phyloP scores from a whole-genome alignment of 306 rosid genomes.

The Rubus parviflorus region DNA sequence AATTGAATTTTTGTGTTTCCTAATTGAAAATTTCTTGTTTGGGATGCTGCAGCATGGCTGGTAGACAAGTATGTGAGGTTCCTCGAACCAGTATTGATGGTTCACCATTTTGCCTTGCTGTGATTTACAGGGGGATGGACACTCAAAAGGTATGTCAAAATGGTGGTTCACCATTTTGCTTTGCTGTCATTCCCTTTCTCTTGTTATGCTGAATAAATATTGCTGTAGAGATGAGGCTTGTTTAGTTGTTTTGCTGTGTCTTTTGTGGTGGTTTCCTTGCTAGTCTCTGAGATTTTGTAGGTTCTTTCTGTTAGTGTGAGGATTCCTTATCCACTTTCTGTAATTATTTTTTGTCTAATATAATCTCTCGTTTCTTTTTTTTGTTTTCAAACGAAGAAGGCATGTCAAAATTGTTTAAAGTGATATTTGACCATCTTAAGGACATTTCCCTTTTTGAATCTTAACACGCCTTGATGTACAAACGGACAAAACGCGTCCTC shows the following conservation, averaged over 20 bases:
- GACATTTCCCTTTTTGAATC: background rate
- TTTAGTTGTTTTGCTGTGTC: background rate
- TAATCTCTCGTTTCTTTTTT: background rate
- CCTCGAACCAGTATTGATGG: slow-evolving; percentile 76
- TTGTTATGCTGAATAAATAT: background rate
- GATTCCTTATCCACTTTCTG: background rate
- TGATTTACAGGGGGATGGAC: slow-evolving; percentile 78
- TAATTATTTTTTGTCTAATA: background rate
- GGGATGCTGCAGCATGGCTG: slow-evolving; percentile 73
- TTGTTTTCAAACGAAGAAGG: slow-evolving; percentile 36
- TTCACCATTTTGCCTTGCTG: slow-evolving; percentile 65
- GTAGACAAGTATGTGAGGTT: slow-evolving; percentile 79
- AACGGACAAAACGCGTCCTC: background rate
- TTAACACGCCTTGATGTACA: background rate
- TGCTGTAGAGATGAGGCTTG: background rate
- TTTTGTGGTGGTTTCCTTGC: background rate
- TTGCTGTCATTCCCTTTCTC: background rate
- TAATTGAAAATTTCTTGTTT: slow-evolving; percentile 15
- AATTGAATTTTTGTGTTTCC: background rate
- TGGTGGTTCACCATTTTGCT: background rate
- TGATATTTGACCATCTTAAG: background rate
- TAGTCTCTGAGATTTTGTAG: background rate
- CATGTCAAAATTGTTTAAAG: slow-evolving; percentile 30
- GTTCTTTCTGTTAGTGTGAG: background rate
- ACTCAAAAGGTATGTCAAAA: slow-evolving; percentile 60